Evolutionary conservation across 305 asterid genomes (phyloP).

Genomic region (Solanum chacoense): DNA sequence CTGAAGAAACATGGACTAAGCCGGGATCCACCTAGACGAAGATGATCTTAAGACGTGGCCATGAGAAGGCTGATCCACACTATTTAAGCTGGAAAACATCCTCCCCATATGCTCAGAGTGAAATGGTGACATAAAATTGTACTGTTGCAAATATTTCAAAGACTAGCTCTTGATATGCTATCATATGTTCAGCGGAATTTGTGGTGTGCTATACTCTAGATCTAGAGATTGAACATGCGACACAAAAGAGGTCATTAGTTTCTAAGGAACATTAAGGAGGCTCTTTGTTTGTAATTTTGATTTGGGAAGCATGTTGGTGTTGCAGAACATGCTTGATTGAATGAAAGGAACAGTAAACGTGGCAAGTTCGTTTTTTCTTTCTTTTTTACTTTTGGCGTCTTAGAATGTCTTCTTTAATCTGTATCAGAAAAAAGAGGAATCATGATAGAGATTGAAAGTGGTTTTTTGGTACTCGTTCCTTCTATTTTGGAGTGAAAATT

Average conservation of each 20-base stretch:
- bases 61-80: background rate
- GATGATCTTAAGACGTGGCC: conserved; percentile 13
- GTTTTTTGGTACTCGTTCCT: background rate
- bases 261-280: background rate
- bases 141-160: background rate
- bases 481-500: background rate
- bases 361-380: background rate
- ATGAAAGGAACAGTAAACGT: background rate
- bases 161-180: background rate
- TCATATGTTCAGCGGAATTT: conserved; percentile 45
- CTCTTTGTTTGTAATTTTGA: background rate
- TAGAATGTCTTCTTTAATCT: background rate
- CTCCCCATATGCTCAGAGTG: background rate
- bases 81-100: background rate
- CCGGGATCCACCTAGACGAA: conserved; percentile 62
- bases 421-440: background rate
- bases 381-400: background rate
- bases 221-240: background rate
- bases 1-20: conserved; percentile 70
- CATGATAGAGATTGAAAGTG: background rate
- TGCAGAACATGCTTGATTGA: background rate
- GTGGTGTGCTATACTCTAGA: conserved; percentile 29
- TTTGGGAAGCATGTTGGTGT: background rate
- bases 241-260: background rate
- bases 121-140: background rate